A percentile compares a stretch with the other conserved stretches of the same genome.
These are phyloP conservation scores for Trichoderma sp. DNA, from an alignment of 2,329 filamentous ascomycete genomes.

Conservation along the genomic window DNA sequence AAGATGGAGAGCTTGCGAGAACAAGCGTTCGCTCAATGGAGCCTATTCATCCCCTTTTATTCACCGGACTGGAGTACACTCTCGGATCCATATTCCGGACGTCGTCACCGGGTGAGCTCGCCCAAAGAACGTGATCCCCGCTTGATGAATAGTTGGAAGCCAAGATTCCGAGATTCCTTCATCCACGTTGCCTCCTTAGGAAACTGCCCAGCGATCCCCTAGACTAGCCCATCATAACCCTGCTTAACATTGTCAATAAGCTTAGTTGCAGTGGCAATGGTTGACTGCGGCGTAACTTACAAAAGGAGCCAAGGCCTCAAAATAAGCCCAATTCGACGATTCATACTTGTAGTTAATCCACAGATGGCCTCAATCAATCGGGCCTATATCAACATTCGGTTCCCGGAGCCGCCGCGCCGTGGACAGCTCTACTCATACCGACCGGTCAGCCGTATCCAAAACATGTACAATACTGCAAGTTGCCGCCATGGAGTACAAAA, in stretches of 20 bases:
- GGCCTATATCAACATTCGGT: conserved; percentile 23
- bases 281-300: not conserved
- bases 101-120: not conserved
- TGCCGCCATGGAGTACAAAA: not conserved
- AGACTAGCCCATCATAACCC: not conserved
- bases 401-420: conserved; percentile 4
- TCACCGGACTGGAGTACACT: not conserved
- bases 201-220: not conserved
- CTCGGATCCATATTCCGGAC: not conserved
- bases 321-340: not conserved
- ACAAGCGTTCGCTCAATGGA: not conserved
- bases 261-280: conserved; percentile 5
- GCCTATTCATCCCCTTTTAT: conserved; percentile 27
- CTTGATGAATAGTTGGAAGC: not conserved
- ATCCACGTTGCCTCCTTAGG: not conserved
- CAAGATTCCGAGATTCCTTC: not conserved
- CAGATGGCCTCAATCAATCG: too few species aligned
- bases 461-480: not conserved
- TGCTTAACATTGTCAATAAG: conserved; percentile 21
- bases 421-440: not conserved
- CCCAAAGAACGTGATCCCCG: not conserved
- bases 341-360: not conserved
- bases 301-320: not conserved
- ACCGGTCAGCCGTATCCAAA: not conserved
- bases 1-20: not conserved